Base-by-base conservation (phyloP, 2,329 filamentous ascomycete genomes). In the Curvularia verruculosa region DNA sequence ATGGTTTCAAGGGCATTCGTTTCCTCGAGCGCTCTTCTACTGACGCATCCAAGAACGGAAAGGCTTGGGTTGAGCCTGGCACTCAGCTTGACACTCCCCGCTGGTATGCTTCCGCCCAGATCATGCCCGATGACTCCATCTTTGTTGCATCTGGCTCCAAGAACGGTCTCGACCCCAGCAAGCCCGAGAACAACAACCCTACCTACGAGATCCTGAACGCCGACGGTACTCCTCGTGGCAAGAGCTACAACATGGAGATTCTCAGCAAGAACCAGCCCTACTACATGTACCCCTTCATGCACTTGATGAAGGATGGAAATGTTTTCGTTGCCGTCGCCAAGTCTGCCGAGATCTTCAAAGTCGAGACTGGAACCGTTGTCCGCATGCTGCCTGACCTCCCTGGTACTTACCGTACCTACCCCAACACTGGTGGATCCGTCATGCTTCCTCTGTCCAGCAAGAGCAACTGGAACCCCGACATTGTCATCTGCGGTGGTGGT, bases 271-370 rank as follows among this genome's bases (percentile, higher is more conserved):
- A 84, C 62, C 83, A 86, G 69, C 85, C 85, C 13, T 87, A 87
- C 74, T 87, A 85, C 73, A 86, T 86, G 84, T 87, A 87, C 66
- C 85, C 85, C 3, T 87, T 87, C 70, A 73, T 87, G 28, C 84
- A 87, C 65, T 76, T 87, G 1, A 77, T 88, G 36, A 80, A 77
- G 31, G 81, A 86, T 67, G 84, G 85, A 10, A 81, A 75, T 36
- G 70, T 87, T 4, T 87, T 86, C 66, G 76, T 87, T 54, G 85
- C 85, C 67, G 78, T 80, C 15, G 76, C 84, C 31, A 86, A 84
- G 67, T 82, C 82, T 19, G 81, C 83, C 5, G 81, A 87, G 64
- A 76, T 83, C 52, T 86, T 86, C 72, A 81, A 85, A 64, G 79
- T 84, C 23, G 71, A 63, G 34, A 74, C 73, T 43, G 81, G 81